Conservation (phyloP, 169 alveolate genomes). For the Besnoitia besnoiti region DNA sequence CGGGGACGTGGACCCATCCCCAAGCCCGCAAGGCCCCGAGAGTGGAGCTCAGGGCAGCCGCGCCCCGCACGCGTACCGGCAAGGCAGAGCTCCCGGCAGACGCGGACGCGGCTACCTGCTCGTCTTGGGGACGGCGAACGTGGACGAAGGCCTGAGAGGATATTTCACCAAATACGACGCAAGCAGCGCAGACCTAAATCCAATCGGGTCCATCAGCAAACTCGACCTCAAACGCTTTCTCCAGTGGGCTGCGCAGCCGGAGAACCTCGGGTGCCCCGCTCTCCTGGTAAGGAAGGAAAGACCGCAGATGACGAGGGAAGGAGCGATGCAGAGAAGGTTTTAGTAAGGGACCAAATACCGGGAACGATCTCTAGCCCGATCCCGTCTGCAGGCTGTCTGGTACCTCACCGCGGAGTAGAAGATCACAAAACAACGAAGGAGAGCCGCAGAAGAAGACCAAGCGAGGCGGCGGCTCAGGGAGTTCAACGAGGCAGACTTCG, state of each 20-base stretch:
- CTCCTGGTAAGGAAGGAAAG: not conserved
- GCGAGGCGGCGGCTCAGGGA: too few relatives aligned
- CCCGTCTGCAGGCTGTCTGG: too few relatives aligned
- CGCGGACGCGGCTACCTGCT: slow-evolving; percentile 12
- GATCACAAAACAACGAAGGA: too few relatives aligned
- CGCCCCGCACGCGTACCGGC: not conserved
- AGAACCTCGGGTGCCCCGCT: slow-evolving; percentile 3
- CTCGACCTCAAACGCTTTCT: slow-evolving; percentile 51
- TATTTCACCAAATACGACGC: slow-evolving; percentile 93
- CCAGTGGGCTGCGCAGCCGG: slow-evolving; percentile 53
- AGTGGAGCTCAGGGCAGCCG: not conserved
- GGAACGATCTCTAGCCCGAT: too few relatives aligned
- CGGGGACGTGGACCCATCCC: too few relatives aligned
- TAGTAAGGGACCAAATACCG: too few relatives aligned
- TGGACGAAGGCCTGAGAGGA: slow-evolving; percentile 82
- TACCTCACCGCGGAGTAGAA: too few relatives aligned
- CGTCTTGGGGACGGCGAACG: slow-evolving; percentile 74
- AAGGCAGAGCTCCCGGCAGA: not conserved
- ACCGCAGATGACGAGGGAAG: too few relatives aligned
- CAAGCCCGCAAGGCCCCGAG: not conserved
- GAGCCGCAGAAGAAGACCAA: too few relatives aligned
- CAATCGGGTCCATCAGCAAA: slow-evolving; percentile 89
- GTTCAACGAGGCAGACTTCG: too few relatives aligned
- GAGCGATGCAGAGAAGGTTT: too few relatives aligned
- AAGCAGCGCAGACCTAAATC: slow-evolving; percentile 89